phyloP scores from a whole-genome alignment of 2,329 filamentous ascomycete species.

The Nemania sp. region DNA sequence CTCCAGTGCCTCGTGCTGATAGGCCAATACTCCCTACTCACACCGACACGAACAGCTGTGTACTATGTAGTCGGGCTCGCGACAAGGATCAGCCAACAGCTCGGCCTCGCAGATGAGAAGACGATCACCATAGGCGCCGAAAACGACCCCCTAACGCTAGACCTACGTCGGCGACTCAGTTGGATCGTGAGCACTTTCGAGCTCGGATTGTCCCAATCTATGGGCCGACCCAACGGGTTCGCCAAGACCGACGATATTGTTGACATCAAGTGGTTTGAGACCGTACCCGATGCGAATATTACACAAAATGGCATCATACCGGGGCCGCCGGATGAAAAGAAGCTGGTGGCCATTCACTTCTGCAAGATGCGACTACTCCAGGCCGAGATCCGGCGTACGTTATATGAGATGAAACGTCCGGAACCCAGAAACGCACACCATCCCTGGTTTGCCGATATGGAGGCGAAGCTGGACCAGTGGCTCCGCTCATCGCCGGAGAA shows the following conservation, averaged over 20 bases:
- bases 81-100: constrained; percentile 86
- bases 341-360: constrained; percentile 91
- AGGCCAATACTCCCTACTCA: constrained; percentile 90
- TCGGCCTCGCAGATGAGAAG: constrained; percentile 88
- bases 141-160: constrained; percentile 79
- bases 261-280: constrained; percentile 86
- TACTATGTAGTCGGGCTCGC: constrained; percentile 94
- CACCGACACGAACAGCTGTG: constrained; percentile 89
- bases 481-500: constrained; percentile 79
- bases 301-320: constrained; percentile 79
- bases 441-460: constrained; percentile 88
- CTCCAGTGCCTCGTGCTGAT: constrained; percentile 90
- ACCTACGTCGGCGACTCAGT: constrained; percentile 88
- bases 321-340: constrained; percentile 81
- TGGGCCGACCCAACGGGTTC: constrained; percentile 88
- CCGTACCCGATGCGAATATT: constrained; percentile 86
- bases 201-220: constrained; percentile 84
- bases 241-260: constrained; percentile 85
- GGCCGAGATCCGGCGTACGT: constrained; percentile 84
- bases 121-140: constrained; percentile 75
- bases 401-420: constrained; percentile 86
- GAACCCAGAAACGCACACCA: constrained; percentile 83
- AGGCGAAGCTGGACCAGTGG: constrained; percentile 83
- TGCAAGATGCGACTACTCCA: constrained; percentile 91
- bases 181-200: constrained; percentile 94